Base-by-base conservation (phyloP, 352 stramenopile species). In the Globisporangium apiculatum region DNA sequence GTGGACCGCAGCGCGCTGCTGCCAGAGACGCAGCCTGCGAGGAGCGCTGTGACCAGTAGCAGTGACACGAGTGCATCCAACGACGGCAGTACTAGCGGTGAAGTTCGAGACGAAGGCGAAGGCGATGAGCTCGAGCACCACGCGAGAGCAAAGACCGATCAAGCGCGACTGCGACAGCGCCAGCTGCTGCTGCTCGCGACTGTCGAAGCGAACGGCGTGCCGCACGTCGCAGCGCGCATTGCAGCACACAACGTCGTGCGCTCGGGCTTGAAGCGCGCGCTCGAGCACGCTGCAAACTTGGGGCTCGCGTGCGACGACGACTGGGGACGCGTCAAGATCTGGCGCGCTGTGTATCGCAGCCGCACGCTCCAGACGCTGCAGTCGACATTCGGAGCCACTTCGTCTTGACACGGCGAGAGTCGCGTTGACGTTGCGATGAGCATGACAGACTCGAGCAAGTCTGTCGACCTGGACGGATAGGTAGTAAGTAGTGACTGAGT, bases 291-390 rank as follows among this genome's bases (percentile, higher is more conserved):
- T 2, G 60, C 66, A 45, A 76, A 77, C 10, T 59, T 84, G 12
- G 62, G 62, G 9, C 70, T 75, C 1, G 47, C 65, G 9, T 57
- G 24, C 17, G 56, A 51, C 0, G 67, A 81, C 46, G 49, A 66
- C 6, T 87, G 76, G 76, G 62, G 66, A 6, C 50, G 83, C 12
- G 59, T 85, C 40, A 83, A 86, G 50, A 69, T 79, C 36, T 89
- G 79, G 79, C 73, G 72, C 7, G 65, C 72, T 1, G 72, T 89
- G 2, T 82, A 86, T 53, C 71, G 79, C 15, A 75, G 55, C 9
- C 76, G 70, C 36, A 79, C 72, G 1, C 48, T 89, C 7, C 66
- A 77, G 48, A 62, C 62, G 2, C 53, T 82, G 10, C 63, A 69
- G 14, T 46, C 47, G 1, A 38, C 51, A 8, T 24, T 18, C 15